Base-by-base conservation (phyloP, 805 yeast genomes). In the Metschnikowia colocasiae region DNA sequence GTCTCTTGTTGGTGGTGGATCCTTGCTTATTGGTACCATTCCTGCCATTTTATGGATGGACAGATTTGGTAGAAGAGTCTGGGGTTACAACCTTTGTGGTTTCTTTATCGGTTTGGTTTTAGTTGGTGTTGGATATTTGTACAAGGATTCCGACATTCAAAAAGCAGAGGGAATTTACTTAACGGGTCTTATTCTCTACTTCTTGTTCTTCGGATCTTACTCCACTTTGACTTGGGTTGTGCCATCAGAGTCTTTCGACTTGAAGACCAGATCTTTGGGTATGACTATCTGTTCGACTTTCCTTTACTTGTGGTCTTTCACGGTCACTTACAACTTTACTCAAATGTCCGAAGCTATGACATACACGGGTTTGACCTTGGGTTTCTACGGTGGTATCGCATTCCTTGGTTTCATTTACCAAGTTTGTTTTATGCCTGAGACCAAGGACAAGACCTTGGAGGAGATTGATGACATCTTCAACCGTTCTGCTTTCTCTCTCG, bases 1-100 rank as follows among this genome's bases (percentile, higher is more conserved):
- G 86, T 81, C 86, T 7, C 72, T 81, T 59, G 87, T 82, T 19
- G 85, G 85, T 44, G 87, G 87, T 57, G 86, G 83, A 31, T 69
- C 85, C 1, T 64, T 81, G 37, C 61, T 82, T 53, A 39, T 82
- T 9, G 87, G 87, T 58, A 78, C 86, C 8, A 81, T 82, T 55
- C 87, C 87, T 20, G 86, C 85, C 12, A 75, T 81, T 45, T 54
- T 79, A 48, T 80, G 63, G 63, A 78, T 73, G 83, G 86, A 76
- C 56, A 65, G 68, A 34, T 78, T 75, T 54, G 83, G 83, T 27
- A 70, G 83, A 62, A 69, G 82, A 59, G 66, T 72, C 41, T 81
- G 87, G 85, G 83, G 83, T 48, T 57, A 65, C 64, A 80, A 79
- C 53, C 69, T 78, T 52, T 69, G 78, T 52, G 79, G 82, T 12